Percentiles rank a stretch among this genome's conserved stretches.
Evolutionary conservation across 208 protist genomes (phyloP).

Genomic region (Trypanosoma cruzi): DNA sequence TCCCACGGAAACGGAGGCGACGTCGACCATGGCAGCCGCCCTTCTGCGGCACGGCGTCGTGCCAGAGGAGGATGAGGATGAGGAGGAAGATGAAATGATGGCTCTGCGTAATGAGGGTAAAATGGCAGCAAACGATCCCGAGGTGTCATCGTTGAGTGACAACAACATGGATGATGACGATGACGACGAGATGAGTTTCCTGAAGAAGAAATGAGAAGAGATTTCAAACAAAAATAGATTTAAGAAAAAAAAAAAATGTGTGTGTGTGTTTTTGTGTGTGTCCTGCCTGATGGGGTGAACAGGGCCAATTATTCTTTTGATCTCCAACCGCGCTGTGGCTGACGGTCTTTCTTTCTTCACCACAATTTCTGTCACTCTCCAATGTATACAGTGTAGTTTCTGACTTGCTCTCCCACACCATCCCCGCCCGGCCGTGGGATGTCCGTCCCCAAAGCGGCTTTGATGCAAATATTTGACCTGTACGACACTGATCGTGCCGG

Average conservation of each 20-base stretch:
- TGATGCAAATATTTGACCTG: conserved; percentile 20
- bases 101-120: conserved; percentile 22
- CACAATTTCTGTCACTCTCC: conserved; percentile 6
- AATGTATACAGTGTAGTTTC: background rate
- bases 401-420: background rate
- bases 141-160: background rate
- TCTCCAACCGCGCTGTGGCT: background rate
- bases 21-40: background rate
- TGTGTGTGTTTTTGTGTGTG: background rate
- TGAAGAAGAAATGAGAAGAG: conserved; percentile 21
- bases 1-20: conserved; percentile 26
- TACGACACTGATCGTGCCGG: conserved; percentile 4
- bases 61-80: conserved; percentile 31
- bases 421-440: background rate
- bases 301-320: background rate
- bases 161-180: conserved; percentile 36
- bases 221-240: conserved; percentile 7
- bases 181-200: conserved; percentile 49
- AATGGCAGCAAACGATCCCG: background rate
- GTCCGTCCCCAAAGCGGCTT: conserved; percentile 13
- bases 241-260: background rate
- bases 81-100: conserved; percentile 45
- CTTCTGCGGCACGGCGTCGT: background rate
- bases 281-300: background rate
- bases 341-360: conserved; percentile 9